Percentiles rank a stretch among this genome's conserved stretches.
These are phyloP conservation scores for Singerocomus rubriflavus DNA, from an alignment of 1,284 basidiomycete species.

Conservation along the genomic window DNA sequence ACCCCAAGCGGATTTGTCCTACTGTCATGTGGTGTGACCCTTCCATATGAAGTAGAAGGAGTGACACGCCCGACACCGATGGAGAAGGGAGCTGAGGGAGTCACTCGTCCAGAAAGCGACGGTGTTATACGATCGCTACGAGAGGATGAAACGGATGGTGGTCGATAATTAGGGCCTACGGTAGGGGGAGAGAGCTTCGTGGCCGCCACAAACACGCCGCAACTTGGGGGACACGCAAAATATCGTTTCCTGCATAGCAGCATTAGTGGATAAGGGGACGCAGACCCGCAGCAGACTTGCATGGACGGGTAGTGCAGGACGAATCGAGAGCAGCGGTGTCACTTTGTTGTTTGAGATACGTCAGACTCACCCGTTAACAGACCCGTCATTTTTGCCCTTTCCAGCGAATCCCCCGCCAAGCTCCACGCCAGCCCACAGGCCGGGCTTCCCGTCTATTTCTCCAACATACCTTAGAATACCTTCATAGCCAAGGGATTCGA, in stretches of 20 bases:
- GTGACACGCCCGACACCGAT: conserved; percentile 44
- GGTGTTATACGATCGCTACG: conserved; percentile 58
- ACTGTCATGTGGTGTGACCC: conserved; percentile 36
- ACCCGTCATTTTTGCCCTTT: conserved; percentile 96
- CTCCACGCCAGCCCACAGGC: conserved; percentile 90
- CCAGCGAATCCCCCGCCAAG: conserved; percentile 81
- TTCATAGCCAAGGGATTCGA: conserved; percentile 84
- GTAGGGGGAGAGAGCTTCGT: conserved; percentile 80
- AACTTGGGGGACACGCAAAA: conserved; percentile 81
- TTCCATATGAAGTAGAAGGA: conserved; percentile 40
- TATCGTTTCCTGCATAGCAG: conserved; percentile 63
- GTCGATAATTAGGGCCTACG: conserved; percentile 57
- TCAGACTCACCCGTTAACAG: conserved; percentile 76
- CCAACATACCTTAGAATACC: conserved; percentile 79
- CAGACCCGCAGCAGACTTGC: neutral
- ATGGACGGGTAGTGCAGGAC: neutral
- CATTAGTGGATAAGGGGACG: conserved; percentile 10
- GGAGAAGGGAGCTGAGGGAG: conserved; percentile 44
- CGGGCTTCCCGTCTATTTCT: conserved; percentile 80
- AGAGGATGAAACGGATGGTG: conserved; percentile 78
- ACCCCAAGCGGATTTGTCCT: conserved; percentile 23
- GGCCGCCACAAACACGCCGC: conserved; percentile 87
- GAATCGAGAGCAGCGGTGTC: neutral
- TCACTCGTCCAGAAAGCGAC: conserved; percentile 41
- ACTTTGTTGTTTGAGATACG: neutral